Evolutionary conservation across 257 asterid species (phyloP), one percentile per base, ranked within the genome.

Genomic region (Fraxinus pennsylvanica): DNA sequence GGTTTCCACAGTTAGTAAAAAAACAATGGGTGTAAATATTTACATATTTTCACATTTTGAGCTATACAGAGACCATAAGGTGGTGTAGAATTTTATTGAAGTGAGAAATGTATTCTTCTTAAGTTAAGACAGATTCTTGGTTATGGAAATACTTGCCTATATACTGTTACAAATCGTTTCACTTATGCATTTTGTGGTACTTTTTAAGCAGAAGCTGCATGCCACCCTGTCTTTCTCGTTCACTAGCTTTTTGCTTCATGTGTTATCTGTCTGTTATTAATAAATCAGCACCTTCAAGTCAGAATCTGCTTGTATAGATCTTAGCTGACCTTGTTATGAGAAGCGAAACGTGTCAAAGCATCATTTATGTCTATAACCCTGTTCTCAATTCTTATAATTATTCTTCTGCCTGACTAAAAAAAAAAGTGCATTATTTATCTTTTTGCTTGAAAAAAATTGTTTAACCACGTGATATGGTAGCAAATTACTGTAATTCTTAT

Each of bases 91-190:
- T 52, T 27, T 50, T 19, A 33, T 61, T 25, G 73, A 38, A 73
- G 5, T 4, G 59, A 30, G 73, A 63, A 63, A 50, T 73, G 35
- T 47, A 76, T 65, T 63, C n/a, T 30, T 54, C 17, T 71, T 45
- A 19, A 52, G 32, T 71, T 45, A 19, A 52, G 25, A 33, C 33
- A 30, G 45, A 63, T 66, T 22, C 68, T 61, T 17, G 15, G 74
- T 33, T 81, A 74, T 35, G 9, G 75, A 81, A 17, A 27, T 35
- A 63, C 69, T 63, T 78, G 47, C 59, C 75, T 68, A 68, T 35
- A 14, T 41, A 8, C 47, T 52, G 54, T 67, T 70, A 6, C 33
- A 32, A 45, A 35, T n/a, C 1, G 6, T 43, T 14, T n/a, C 66
- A 17, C 38, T 2, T 57, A 22, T 66, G 29, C 4, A 30, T 32